phyloP scores from a whole-genome alignment of 164 flowering plant species.

The Berberis thunbergii region DNA sequence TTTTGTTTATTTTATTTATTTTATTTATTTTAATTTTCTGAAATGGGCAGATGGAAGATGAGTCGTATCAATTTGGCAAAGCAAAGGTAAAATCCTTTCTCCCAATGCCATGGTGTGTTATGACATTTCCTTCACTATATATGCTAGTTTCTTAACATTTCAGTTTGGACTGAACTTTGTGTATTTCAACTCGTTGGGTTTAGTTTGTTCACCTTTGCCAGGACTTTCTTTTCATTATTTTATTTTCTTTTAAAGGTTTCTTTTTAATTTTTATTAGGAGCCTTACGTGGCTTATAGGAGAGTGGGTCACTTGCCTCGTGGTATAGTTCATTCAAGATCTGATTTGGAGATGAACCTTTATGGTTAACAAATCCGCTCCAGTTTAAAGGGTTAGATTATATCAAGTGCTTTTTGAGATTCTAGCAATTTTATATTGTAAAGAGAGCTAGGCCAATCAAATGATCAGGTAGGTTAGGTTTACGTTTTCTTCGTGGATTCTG shows the following conservation, averaged over 20 bases:
- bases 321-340: constrained; percentile 58
- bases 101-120: neutral
- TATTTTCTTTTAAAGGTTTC: constrained; percentile 2
- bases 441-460: neutral
- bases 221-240: neutral
- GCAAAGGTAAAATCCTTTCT: constrained; percentile 28
- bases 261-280: constrained; percentile 12
- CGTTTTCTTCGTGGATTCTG: too few species aligned
- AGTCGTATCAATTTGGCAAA: constrained; percentile 29
- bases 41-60: constrained; percentile 49
- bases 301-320: constrained; percentile 62
- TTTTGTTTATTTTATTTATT: neutral
- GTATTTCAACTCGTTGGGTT: neutral
- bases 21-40: constrained; percentile 6
- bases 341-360: constrained; percentile 77
- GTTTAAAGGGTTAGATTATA: constrained; percentile 46
- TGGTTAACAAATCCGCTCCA: constrained; percentile 55
- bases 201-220: neutral
- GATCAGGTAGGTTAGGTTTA: neutral
- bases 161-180: neutral
- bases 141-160: neutral
- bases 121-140: neutral
- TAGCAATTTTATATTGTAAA: neutral
- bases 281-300: constrained; percentile 12
- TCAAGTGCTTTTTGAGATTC: neutral